Evolutionary conservation across 2,329 filamentous ascomycete species (phyloP).

Genomic region (Trichophaea hybrida): DNA sequence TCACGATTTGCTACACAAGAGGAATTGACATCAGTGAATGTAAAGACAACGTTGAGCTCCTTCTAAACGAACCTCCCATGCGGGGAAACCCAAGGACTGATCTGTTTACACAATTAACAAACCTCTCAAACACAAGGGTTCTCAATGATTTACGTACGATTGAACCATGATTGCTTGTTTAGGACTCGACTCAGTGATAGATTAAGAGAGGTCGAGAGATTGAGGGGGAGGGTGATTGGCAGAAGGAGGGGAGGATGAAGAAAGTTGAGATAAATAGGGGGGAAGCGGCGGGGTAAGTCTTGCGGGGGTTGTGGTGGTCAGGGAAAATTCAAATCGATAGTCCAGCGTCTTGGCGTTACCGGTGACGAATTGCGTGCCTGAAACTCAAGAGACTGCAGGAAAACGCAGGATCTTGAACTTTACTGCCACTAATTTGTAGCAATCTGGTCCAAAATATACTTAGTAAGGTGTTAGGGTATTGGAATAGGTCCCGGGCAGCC

Average conservation of each 20-base stretch:
- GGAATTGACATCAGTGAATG: conserved; percentile 8
- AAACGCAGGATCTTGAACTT: no score
- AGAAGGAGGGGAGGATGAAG: neutral
- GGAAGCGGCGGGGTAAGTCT: neutral
- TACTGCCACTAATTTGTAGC: no score
- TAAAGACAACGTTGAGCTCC: neutral
- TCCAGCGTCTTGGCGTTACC: neutral
- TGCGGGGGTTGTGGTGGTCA: neutral
- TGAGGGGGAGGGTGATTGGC: neutral
- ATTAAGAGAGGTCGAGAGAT: neutral
- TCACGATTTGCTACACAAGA: conserved; percentile 56
- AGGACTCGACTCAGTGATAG: conserved; percentile 1
- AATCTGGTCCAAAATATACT: no score
- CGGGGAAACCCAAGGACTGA: conserved; percentile 96
- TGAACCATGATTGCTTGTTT: conserved; percentile 40
- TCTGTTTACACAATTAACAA: conserved; percentile 28
- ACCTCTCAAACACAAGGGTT: neutral
- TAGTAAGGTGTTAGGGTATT: no score
- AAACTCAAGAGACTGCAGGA: no score
- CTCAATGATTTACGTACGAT: conserved; percentile 35
- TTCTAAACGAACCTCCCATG: conserved; percentile 52
- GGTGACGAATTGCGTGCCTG: neutral
- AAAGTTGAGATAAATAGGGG: neutral
- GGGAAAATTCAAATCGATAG: neutral
- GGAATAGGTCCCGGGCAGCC: no score